Percentiles rank a stretch among this genome's conserved stretches.
Evolutionary conservation across 768 basidiomycete genomes (phyloP).

Genomic region (Dendrothele bispora): DNA sequence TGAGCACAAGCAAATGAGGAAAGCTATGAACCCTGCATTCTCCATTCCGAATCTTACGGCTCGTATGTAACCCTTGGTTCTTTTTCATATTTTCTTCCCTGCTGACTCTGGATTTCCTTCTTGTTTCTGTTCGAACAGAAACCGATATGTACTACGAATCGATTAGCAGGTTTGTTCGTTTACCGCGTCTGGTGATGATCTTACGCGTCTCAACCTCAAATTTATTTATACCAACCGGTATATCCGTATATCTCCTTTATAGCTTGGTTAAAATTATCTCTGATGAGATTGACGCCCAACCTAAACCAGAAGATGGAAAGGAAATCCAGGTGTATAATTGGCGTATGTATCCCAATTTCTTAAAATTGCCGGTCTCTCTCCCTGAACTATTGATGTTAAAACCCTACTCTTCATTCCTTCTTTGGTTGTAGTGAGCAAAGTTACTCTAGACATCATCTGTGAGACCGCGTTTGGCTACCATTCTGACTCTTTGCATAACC

Average conservation of each 20-base stretch:
- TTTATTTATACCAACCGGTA: too few relatives aligned
- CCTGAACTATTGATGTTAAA: background rate
- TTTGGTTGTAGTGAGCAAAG: constrained; percentile 44
- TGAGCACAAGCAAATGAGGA: constrained; percentile 50
- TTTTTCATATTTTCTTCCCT: background rate
- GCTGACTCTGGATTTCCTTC: background rate
- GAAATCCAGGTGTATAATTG: constrained; percentile 41
- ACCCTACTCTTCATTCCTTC: background rate
- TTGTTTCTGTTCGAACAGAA: constrained; percentile 22
- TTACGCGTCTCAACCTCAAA: too few relatives aligned
- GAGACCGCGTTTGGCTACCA: constrained; percentile 49
- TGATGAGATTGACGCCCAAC: constrained; percentile 26
- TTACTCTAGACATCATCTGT: constrained; percentile 54
- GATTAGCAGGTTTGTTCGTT: constrained; percentile 37
- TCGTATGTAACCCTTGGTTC: constrained; percentile 22
- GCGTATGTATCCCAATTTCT: constrained; percentile 38
- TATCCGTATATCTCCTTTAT: constrained; percentile 1
- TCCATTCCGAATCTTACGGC: constrained; percentile 41
- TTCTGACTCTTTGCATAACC: constrained; percentile 43
- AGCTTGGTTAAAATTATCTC: constrained; percentile 40
- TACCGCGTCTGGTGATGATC: background rate
- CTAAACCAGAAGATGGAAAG: constrained; percentile 20
- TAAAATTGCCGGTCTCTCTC: background rate
- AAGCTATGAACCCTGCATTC: constrained; percentile 53
- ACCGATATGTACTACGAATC: constrained; percentile 48